Conservation (phyloP, 1,284 basidiomycete species). For the Apiotrichum siamense region DNA sequence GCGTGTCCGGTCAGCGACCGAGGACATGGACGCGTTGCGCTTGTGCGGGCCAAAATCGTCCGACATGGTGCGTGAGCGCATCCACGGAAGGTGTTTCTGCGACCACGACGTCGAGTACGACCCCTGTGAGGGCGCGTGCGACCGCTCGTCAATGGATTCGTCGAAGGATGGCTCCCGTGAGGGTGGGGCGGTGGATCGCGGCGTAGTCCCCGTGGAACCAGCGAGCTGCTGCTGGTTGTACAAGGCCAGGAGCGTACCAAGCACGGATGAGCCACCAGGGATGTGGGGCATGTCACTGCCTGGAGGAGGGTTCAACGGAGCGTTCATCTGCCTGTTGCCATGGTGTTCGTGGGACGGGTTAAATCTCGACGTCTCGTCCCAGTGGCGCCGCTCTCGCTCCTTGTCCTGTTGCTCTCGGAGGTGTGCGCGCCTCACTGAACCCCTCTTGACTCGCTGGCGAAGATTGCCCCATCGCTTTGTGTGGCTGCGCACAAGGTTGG, state of each 20-base stretch:
- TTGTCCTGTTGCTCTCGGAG: background rate
- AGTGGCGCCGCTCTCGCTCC: background rate
- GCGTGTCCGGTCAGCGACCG: slow-evolving; percentile 7
- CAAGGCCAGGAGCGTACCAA: slow-evolving; percentile 41
- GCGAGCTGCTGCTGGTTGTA: slow-evolving; percentile 35
- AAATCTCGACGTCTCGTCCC: background rate
- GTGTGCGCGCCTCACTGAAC: background rate
- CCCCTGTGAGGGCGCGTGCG: no score
- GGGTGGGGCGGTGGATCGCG: slow-evolving; percentile 35
- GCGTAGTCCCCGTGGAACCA: slow-evolving; percentile 35
- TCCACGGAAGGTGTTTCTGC: slow-evolving; percentile 1
- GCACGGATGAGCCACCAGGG: slow-evolving; percentile 33
- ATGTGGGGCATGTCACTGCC: slow-evolving; percentile 6
- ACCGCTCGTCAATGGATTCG: slow-evolving; percentile 1
- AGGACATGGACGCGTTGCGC: slow-evolving; percentile 1
- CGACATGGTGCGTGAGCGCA: background rate
- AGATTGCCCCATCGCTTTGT: slow-evolving; percentile 45
- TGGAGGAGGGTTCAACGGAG: slow-evolving; percentile 5
- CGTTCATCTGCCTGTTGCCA: no score
- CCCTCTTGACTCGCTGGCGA: slow-evolving; percentile 30
- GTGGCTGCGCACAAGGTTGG: slow-evolving; percentile 45
- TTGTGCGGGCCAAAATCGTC: slow-evolving; percentile 1
- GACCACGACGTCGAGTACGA: background rate
- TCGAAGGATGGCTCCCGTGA: slow-evolving; percentile 3
- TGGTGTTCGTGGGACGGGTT: slow-evolving; percentile 2